A percentile compares a stretch with the other conserved stretches of the same genome.
phyloP scores from a whole-genome alignment of 2,329 filamentous ascomycete species.

The Ciborinia camelliae region DNA sequence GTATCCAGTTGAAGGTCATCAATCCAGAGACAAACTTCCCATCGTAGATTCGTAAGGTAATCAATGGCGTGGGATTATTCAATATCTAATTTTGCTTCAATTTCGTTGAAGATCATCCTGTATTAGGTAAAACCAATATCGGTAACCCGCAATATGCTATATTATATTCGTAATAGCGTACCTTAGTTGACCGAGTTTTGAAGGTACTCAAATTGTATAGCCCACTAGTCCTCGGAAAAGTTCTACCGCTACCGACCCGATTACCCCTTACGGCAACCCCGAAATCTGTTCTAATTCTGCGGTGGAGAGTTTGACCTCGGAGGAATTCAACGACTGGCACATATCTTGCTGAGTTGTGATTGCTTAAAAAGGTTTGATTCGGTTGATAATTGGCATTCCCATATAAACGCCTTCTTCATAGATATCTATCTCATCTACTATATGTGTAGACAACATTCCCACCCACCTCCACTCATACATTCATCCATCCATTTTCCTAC shows the following conservation, averaged over 20 bases:
- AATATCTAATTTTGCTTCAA: too few species aligned
- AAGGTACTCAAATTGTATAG: too few species aligned
- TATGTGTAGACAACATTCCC: neutral
- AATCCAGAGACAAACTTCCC: too few species aligned
- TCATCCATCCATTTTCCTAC: neutral
- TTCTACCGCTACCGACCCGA: neutral
- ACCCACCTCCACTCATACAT: neutral
- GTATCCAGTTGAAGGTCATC: too few species aligned
- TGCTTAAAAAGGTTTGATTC: too few species aligned
- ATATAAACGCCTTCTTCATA: constrained; percentile 1
- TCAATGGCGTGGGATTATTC: too few species aligned
- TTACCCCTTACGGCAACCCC: neutral
- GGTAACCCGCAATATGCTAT: too few species aligned
- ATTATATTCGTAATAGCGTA: too few species aligned
- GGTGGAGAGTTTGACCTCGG: neutral
- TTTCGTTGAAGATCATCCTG: too few species aligned
- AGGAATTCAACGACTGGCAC: neutral
- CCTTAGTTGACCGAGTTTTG: too few species aligned
- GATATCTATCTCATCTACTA: constrained; percentile 2
- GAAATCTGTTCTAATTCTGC: neutral
- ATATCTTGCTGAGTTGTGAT: neutral
- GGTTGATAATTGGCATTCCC: neutral
- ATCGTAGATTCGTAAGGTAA: too few species aligned
- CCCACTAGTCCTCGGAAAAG: neutral
- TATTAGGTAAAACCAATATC: too few species aligned